These are phyloP conservation scores for Wickerhamomyces chaumierensis DNA, from an alignment of 805 yeast genomes.

Conservation along the genomic window DNA sequence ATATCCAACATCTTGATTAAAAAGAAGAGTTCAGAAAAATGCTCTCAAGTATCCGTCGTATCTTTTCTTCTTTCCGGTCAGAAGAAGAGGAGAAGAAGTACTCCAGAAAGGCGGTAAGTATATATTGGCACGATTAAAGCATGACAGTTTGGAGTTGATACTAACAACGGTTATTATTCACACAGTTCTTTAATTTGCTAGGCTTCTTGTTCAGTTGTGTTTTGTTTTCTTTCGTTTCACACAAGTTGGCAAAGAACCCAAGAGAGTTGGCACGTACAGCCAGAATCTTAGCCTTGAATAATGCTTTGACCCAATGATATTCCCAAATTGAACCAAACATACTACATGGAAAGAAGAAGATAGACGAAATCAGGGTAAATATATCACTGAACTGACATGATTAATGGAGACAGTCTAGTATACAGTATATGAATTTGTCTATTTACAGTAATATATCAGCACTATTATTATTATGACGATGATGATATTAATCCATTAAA, in stretches of 20 bases:
- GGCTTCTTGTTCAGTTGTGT: constrained; percentile 80
- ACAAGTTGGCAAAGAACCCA: constrained; percentile 25
- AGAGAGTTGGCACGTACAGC: constrained; percentile 16
- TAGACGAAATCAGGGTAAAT: no score
- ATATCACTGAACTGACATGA: no score
- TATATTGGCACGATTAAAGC: no score
- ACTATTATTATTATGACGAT: no score
- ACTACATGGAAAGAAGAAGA: not conserved
- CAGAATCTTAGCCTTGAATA: constrained; percentile 12
- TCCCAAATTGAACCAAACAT: not conserved
- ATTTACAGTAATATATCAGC: no score
- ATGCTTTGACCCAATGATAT: constrained; percentile 9
- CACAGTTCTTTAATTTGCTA: constrained; percentile 52
- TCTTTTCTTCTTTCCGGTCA: constrained; percentile 72
- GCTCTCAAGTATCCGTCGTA: constrained; percentile 64
- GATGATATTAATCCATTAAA: constrained; percentile 15
- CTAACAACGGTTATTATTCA: no score
- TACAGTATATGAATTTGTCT: no score
- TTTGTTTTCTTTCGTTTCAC: constrained; percentile 70
- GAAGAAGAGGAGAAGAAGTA: constrained; percentile 76
- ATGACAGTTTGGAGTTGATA: no score
- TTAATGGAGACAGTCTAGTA: not conserved
- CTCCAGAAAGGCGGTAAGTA: constrained; percentile 57
- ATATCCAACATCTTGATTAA: no score
- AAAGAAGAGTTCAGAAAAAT: no score